Conservation (phyloP, 2,329 filamentous ascomycete genomes). For the Scopulariopsis brevicaulis region DNA sequence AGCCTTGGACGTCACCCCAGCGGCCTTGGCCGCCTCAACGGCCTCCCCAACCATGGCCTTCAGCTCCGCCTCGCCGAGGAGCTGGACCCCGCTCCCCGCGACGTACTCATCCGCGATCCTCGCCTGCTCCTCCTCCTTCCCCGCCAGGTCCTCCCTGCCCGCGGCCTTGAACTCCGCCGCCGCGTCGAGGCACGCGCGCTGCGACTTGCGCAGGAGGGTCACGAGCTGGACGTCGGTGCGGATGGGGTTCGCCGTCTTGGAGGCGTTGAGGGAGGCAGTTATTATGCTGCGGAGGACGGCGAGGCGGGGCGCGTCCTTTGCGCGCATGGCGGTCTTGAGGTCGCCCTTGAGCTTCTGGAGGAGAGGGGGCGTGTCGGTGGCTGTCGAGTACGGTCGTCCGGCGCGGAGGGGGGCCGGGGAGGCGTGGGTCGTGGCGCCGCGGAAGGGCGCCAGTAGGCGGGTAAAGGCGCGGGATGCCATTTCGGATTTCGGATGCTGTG, state of each 20-base stretch:
- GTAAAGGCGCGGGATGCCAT: background rate
- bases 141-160: conserved; percentile 55
- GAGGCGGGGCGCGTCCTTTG: conserved; percentile 53
- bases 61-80: conserved; percentile 47
- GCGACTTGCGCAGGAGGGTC: conserved; percentile 52
- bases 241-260: conserved; percentile 62
- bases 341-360: conserved; percentile 45
- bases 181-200: conserved; percentile 45
- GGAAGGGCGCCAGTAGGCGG: background rate
- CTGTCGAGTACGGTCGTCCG: conserved; percentile 14
- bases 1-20: conserved; percentile 30
- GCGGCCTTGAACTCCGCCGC: conserved; percentile 52
- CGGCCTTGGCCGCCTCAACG: conserved; percentile 36
- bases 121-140: conserved; percentile 58
- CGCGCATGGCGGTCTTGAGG: conserved; percentile 54
- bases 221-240: conserved; percentile 59
- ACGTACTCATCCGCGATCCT: conserved; percentile 55
- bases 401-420: background rate
- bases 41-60: conserved; percentile 36
- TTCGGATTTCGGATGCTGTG: background rate
- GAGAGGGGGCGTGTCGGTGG: conserved; percentile 26
- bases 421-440: background rate
- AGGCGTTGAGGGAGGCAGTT: conserved; percentile 61
- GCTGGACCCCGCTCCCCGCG: conserved; percentile 44
- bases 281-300: conserved; percentile 58